Conservation (phyloP, 805 yeast genomes). For the Danielia reshetovae region DNA sequence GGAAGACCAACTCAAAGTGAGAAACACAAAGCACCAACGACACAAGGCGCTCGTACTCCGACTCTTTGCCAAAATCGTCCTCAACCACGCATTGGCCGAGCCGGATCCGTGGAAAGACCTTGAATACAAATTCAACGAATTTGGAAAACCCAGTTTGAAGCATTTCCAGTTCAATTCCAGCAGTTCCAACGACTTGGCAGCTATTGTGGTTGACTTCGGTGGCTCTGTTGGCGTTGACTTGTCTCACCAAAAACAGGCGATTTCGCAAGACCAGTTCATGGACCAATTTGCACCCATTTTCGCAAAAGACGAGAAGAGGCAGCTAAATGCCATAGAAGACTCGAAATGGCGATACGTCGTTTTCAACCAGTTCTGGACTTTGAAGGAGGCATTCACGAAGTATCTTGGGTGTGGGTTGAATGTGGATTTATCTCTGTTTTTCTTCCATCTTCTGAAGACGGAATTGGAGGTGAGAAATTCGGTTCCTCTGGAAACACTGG, state of each 20-base stretch:
- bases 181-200: slow-evolving; percentile 49
- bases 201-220: slow-evolving; percentile 39
- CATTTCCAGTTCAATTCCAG: slow-evolving; percentile 52
- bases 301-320: slow-evolving; percentile 28
- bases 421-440: slow-evolving; percentile 12
- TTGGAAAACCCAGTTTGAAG: slow-evolving; percentile 55
- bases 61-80: slow-evolving; percentile 42
- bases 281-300: slow-evolving; percentile 43
- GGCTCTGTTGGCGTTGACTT: slow-evolving; percentile 34
- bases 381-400: slow-evolving; percentile 75
- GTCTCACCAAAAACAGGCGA: slow-evolving; percentile 30
- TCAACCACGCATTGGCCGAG: slow-evolving; percentile 25
- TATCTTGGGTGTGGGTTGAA: slow-evolving; percentile 55
- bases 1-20: slow-evolving; percentile 37
- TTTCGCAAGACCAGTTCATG: slow-evolving; percentile 25
- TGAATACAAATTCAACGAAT: slow-evolving; percentile 28
- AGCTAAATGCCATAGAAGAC: slow-evolving; percentile 21
- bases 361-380: slow-evolving; percentile 68
- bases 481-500: too few species aligned
- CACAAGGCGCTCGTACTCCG: slow-evolving; percentile 39
- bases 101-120: slow-evolving; percentile 21
- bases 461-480: background rate
- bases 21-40: slow-evolving; percentile 31
- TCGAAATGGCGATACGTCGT: slow-evolving; percentile 19
- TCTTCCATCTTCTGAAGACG: slow-evolving; percentile 2